Base-by-base conservation (phyloP, 768 basidiomycete genomes). In the Pisolithus orientalis region DNA sequence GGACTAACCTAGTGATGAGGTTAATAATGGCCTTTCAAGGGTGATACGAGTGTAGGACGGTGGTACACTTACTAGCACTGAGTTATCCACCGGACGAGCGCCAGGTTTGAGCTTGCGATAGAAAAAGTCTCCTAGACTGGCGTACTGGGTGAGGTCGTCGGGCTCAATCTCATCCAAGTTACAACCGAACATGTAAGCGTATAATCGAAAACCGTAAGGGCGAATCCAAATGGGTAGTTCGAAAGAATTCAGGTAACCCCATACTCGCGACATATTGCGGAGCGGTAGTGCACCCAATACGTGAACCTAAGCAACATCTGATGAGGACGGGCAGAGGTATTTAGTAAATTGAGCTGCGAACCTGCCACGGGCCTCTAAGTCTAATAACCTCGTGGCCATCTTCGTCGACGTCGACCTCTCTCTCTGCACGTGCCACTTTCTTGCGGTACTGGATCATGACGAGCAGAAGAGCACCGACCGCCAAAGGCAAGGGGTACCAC, bases 171-270 rank as follows among this genome's bases (percentile, higher is more conserved):
- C 96, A 53, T 90, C 83, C 54, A 99, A 77, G 74, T 97, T 87
- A 74, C 94, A 96, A 25, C 91, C 92, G 62, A 99, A 99, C n/a
- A 83, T 76, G 60, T 73, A 80, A 16, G 92, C 80, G 65, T 97
- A 99, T 45, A 94, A 62, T 53, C 82, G 80, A 73, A 94, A 83
- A 37, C 94, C 90, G 63, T 83, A 82, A 4, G 94, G 94, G n/a
- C 96, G 79, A 70, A 93, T 79, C 94, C 94, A 99, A 54, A 94
- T 76, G 29, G 96, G 96, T 5, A 99, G 80, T 60, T 93, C 87
- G 56, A 94, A 77, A 1, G 88, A 89, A 73, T 97, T 99, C 55
- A 98, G 62, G 68, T 94, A 94, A 6, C 96, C 96, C 94, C 95
- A 98, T 5, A 98, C 70, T 1, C 94, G 86, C n/a, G 95, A 98